phyloP scores from a whole-genome alignment of 2,329 filamentous ascomycete genomes.

The Aspergillus luchuensis region DNA sequence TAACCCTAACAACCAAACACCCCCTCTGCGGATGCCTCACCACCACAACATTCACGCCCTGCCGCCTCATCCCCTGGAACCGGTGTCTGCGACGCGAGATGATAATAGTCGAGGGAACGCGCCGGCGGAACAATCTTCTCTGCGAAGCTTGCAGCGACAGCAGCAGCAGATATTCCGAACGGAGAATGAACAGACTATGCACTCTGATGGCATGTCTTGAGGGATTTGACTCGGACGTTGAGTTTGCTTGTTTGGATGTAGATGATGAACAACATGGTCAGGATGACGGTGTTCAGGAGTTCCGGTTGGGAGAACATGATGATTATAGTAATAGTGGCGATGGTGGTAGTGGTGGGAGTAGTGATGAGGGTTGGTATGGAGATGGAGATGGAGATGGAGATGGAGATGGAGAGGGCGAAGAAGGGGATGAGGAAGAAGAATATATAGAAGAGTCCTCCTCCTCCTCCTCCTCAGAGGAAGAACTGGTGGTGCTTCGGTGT shows the following conservation, averaged over 20 bases:
- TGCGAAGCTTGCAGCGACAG: too few species aligned
- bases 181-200: too few species aligned
- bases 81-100: neutral
- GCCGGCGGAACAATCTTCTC: too few species aligned
- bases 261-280: too few species aligned
- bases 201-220: too few species aligned
- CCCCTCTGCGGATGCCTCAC: constrained; percentile 29
- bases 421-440: neutral
- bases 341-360: neutral
- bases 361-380: neutral
- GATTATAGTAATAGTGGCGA: neutral
- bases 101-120: neutral
- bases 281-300: too few species aligned
- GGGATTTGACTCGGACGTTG: too few species aligned
- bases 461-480: neutral
- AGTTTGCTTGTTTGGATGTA: too few species aligned
- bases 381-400: neutral
- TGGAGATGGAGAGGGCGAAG: neutral
- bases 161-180: too few species aligned
- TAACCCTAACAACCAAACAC: constrained; percentile 21
- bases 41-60: neutral
- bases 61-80: neutral
- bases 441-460: neutral
- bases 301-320: too few species aligned
- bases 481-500: neutral